These are phyloP conservation scores for Suillus subalutaceus DNA, from an alignment of 768 basidiomycete genomes.

Conservation along the genomic window DNA sequence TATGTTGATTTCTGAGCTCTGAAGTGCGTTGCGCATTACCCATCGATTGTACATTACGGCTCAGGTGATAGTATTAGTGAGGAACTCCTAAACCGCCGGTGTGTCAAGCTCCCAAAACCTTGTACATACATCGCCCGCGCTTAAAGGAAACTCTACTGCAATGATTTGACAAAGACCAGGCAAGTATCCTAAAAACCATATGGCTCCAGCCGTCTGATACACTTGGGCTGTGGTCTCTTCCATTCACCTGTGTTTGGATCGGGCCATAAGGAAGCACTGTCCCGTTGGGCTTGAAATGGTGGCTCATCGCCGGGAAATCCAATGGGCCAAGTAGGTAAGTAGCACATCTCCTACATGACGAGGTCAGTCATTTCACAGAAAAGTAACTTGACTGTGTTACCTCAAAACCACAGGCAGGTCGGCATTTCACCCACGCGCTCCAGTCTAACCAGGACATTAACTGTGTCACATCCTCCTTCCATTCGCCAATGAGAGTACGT, in stretches of 20 bases:
- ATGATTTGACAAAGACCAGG: not conserved
- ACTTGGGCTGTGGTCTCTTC: conserved; percentile 30
- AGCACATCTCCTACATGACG: conserved; percentile 27
- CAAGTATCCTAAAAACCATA: conserved; percentile 4
- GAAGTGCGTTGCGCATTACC: not conserved
- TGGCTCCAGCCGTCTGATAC: conserved; percentile 18
- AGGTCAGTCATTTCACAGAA: not conserved
- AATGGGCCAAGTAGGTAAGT: conserved; percentile 27
- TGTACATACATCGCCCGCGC: no score
- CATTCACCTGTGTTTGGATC: conserved; percentile 15
- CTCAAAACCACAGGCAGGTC: conserved; percentile 17
- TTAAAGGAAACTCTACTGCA: not conserved
- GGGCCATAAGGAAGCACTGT: not conserved
- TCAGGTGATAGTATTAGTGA: not conserved
- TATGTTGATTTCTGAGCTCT: not conserved
- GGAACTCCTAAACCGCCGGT: no score
- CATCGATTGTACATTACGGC: not conserved
- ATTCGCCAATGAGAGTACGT: conserved; percentile 10
- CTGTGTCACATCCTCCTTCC: conserved; percentile 15
- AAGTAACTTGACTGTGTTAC: conserved; percentile 2
- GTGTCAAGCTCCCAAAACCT: no score
- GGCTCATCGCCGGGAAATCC: conserved; percentile 9
- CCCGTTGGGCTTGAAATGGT: not conserved
- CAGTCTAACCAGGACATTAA: conserved; percentile 26
- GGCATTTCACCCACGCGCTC: conserved; percentile 25